Evolutionary conservation across 495 filamentous ascomycete species (phyloP), one percentile per base, ranked within the genome.

Genomic region (Stereocaulon alpinum): DNA sequence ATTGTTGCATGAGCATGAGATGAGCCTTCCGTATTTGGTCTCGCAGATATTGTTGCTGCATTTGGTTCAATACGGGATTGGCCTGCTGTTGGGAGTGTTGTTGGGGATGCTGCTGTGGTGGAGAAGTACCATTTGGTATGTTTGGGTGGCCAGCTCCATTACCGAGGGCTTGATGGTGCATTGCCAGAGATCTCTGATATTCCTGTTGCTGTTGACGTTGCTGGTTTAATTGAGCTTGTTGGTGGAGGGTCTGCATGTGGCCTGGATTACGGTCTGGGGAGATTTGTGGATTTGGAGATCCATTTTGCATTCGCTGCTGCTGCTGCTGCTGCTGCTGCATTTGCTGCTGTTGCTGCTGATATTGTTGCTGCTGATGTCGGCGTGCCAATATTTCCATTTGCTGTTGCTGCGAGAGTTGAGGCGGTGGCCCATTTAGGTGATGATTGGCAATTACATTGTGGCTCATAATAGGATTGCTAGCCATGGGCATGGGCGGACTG

Each of bases 401-500:
- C 58, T 74, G 70, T 64, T 76, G 71, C 10, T 70, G 69, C 17
- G 66, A 64, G 9, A 77, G 55, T 40, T 76, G 72, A 10, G 64
- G 61, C 12, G 67, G 70, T 63, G 71, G 62, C 74, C 73, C 50
- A 29, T 80, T 61, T 20, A 58, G 22, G 56, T 55, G 62, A 27
- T 64, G 59, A 73, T 64, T 45, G 60, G 64, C 64, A 60, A 81
- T 74, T 66, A 81, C 76, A 40, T 70, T 71, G 55, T 80, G 81
- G 51, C 72, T 73, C 72, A 84, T 80, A 47, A 82, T 75, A 5
- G 82, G 81, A 4, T 77, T 80, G 45, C 80, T 77, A 15, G 79
- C 70, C 73, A 87, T 80, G 17, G 76, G 76, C 32, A 86, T 80
- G n/a, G 76, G 77, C 32, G 87, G 85, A 66, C 86, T 91, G 40